These are phyloP conservation scores for Vigna nakashimae DNA, from an alignment of 306 rosid species.

Conservation along the genomic window DNA sequence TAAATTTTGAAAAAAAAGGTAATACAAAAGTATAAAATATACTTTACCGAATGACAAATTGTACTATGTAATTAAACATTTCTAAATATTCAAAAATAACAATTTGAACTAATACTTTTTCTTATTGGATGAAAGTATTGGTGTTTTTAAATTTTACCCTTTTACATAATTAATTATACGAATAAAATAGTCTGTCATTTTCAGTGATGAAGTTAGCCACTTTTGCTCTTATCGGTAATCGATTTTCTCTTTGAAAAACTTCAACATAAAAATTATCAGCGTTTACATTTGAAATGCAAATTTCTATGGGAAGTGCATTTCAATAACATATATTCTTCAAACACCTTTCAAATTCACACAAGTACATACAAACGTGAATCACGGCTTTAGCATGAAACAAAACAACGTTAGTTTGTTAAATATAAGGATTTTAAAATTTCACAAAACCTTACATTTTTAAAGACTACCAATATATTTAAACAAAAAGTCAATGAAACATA, in stretches of 20 bases:
- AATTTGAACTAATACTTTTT: not conserved
- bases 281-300: constrained; percentile 36
- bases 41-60: not conserved
- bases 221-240: not conserved
- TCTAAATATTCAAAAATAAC: not conserved
- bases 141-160: not conserved
- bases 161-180: not conserved
- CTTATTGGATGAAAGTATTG: not conserved
- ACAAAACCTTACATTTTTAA: not conserved
- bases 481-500: not conserved
- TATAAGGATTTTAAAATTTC: not conserved
- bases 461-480: not conserved
- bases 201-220: not conserved
- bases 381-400: not conserved
- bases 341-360: not conserved
- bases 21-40: not conserved
- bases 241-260: not conserved
- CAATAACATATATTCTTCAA: not conserved
- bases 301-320: not conserved
- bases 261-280: constrained; percentile 12
- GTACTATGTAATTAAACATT: not conserved
- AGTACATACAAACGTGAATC: constrained; percentile 27
- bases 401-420: not conserved
- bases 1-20: not conserved
- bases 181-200: constrained; percentile 5